These are phyloP conservation scores for Geotrichum cucujoidarum DNA, from an alignment of 1,139 yeast species.

Conservation along the genomic window DNA sequence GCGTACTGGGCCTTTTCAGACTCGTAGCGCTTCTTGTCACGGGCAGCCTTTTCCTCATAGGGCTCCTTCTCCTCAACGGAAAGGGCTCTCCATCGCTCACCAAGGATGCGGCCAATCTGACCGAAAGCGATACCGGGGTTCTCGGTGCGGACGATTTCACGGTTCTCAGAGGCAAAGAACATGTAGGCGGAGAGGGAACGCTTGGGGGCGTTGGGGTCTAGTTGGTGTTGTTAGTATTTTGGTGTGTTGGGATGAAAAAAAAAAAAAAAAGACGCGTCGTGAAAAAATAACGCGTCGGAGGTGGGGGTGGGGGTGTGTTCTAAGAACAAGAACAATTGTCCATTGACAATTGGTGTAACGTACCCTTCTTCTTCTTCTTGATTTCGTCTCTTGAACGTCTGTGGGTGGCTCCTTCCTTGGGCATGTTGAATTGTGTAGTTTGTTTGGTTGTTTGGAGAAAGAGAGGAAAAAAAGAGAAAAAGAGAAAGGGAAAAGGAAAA, in stretches of 20 bases:
- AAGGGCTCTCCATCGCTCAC: slow-evolving; percentile 94
- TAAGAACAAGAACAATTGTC: too few species aligned
- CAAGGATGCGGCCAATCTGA: slow-evolving; percentile 50
- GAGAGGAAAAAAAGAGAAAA: not conserved
- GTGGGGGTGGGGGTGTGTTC: too few species aligned
- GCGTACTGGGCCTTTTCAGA: slow-evolving; percentile 85
- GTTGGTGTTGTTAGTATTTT: not conserved
- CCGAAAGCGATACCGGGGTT: slow-evolving; percentile 93
- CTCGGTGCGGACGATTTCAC: slow-evolving; percentile 90
- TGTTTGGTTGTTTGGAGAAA: not conserved
- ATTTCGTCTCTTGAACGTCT: slow-evolving; percentile 26
- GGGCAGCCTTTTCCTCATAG: slow-evolving; percentile 87
- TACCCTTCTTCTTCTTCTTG: slow-evolving; percentile 33
- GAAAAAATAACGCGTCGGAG: not conserved
- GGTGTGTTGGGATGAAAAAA: not conserved
- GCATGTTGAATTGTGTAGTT: slow-evolving; percentile 23
- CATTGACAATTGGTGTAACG: slow-evolving; percentile 11
- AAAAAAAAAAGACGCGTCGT: not conserved
- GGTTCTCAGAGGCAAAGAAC: slow-evolving; percentile 97
- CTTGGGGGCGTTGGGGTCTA: slow-evolving; percentile 98
- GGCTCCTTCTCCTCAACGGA: slow-evolving; percentile 76
- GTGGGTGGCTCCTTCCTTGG: slow-evolving; percentile 29
- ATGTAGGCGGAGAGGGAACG: slow-evolving; percentile 96
- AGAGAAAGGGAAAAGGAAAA: not conserved
- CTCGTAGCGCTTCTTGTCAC: slow-evolving; percentile 96